Base-by-base conservation (phyloP, 208 protist species). In the Crithidia bombi region DNA sequence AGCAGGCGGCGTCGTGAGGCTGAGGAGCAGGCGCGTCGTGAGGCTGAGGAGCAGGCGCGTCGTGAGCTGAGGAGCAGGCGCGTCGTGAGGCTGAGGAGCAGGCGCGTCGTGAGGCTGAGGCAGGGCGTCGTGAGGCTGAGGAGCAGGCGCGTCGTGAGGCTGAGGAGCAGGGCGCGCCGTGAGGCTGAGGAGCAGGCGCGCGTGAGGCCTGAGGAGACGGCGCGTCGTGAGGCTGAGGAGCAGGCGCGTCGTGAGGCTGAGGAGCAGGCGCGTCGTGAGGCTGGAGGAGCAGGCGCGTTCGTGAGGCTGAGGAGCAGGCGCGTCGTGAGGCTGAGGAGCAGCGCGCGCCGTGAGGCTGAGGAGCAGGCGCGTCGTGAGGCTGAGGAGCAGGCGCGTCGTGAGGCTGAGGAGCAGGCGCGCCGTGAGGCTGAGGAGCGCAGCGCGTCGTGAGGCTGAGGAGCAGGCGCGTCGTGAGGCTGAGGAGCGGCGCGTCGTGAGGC, bases 1-100 rank as follows among this genome's bases (percentile, higher is more conserved):
- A 67, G 19, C 15, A 82, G 19, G 80, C 80, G n/a, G 19, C 69
- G 79, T 28, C 78, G 61, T 1, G 70, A 85, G 30, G 69, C 74
- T 54, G 79, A 83, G 30, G 79, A 81, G 33, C 73, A 67, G 23
- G 77, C 76, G 11, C 55, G 65, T 23, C 65, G 56, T 0, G 65
- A 57, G 6, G 66, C 70, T 0, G 76, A 78, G 62, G 79, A 68
- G 49, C 36, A 57, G 35, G 66, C 66, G 2, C 65, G 69, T 21
- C 78, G 78, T 17, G 46, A 65, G 65, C 65, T 3, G 75, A 85
- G 39, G 26, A 43, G 17, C 17, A 80, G 38, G 72, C 74, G 5
- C 65, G 75, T 32, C 68, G 43, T 10, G 58, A 81, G n/a, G 64
- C 73, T 12, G 72, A 77, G 51, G 73, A 73, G 46, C 46, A 65